These are phyloP conservation scores for Phytophthora pini DNA, from an alignment of 352 stramenopile species.

Conservation along the genomic window DNA sequence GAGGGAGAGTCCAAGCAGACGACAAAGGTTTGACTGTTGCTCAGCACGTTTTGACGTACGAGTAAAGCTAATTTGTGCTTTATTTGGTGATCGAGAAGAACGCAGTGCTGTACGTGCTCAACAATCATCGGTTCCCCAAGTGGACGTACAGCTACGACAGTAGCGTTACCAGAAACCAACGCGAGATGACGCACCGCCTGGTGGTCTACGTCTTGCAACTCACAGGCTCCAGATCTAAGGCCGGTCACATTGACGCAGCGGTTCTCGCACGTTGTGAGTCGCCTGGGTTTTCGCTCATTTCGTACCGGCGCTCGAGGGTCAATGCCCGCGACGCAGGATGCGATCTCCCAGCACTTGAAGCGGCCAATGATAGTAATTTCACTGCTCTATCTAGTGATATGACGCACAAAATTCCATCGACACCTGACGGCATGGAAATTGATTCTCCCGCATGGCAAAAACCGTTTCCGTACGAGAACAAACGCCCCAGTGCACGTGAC, in stretches of 20 bases:
- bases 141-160: conserved; percentile 67
- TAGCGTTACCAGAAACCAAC: conserved; percentile 49
- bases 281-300: conserved; percentile 43
- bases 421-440: conserved; percentile 8
- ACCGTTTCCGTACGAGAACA: not conserved
- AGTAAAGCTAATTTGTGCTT: too few species aligned
- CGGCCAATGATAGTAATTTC: conserved; percentile 7
- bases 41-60: not conserved
- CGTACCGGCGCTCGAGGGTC: conserved; percentile 39
- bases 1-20: conserved; percentile 48
- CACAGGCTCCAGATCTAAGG: conserved; percentile 3
- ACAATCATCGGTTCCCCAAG: conserved; percentile 58
- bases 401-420: not conserved
- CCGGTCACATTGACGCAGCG: conserved; percentile 11
- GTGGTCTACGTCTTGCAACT: conserved; percentile 49
- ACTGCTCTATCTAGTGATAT: conserved; percentile 4
- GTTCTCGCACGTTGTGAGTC: conserved; percentile 47
- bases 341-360: conserved; percentile 21
- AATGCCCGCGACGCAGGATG: conserved; percentile 10
- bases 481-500: not conserved
- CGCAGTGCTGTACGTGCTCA: conserved; percentile 47
- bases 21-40: conserved; percentile 25
- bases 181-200: conserved; percentile 55
- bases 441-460: not conserved
- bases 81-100: conserved; percentile 27